These are phyloP conservation scores for Peterozyma xylosa DNA, from an alignment of 805 yeast genomes.

Conservation along the genomic window DNA sequence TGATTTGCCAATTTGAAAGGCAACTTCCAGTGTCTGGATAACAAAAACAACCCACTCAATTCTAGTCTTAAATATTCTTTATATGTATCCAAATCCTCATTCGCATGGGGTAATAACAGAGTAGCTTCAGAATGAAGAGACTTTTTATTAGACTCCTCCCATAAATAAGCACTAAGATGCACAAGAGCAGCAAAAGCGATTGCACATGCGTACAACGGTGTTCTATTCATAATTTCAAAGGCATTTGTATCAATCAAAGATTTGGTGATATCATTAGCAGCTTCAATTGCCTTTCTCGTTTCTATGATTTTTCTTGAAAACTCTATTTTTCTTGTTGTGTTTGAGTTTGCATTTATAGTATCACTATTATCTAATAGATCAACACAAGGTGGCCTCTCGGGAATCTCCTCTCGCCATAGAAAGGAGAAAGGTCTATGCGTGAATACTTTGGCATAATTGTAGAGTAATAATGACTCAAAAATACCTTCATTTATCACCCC, in stretches of 20 bases:
- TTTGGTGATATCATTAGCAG: constrained; percentile 41
- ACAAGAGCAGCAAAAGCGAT: constrained; percentile 45
- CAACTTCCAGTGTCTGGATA: constrained; percentile 43
- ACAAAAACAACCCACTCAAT: constrained; percentile 38
- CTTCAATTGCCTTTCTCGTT: constrained; percentile 45
- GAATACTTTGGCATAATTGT: constrained; percentile 46
- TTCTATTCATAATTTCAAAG: constrained; percentile 31
- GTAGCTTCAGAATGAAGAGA: constrained; percentile 10
- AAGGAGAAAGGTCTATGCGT: constrained; percentile 47
- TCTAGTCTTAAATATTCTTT: constrained; percentile 43
- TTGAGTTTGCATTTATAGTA: constrained; percentile 21
- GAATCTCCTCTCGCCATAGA: constrained; percentile 32
- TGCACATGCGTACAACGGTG: constrained; percentile 46
- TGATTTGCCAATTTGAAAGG: constrained; percentile 39
- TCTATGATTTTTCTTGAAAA: constrained; percentile 41
- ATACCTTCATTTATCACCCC: constrained; percentile 47
- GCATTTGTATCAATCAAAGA: constrained; percentile 41
- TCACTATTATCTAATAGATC: constrained; percentile 22
- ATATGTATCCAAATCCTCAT: constrained; percentile 32
- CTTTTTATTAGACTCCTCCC: constrained; percentile 35
- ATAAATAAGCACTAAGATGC: constrained; percentile 43
- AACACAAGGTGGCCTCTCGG: too few species aligned
- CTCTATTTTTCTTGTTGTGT: constrained; percentile 22
- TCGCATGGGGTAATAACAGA: constrained; percentile 18
- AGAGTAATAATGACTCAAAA: constrained; percentile 39